phyloP scores from a whole-genome alignment of 345 rosid genomes.

The Noccaea caerulescens region DNA sequence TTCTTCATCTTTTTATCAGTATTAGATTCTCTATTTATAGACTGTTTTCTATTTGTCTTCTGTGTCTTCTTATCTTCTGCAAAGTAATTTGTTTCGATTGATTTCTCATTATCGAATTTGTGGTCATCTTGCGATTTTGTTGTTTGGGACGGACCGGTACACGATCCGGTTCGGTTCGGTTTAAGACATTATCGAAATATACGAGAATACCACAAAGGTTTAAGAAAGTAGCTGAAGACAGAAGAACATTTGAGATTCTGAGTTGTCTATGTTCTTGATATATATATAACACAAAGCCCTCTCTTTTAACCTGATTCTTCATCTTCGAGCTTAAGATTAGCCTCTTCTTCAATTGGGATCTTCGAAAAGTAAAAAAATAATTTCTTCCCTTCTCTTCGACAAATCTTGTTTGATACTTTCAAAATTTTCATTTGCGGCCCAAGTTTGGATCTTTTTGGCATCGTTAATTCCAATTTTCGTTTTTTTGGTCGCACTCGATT shows the following conservation, averaged over 20 bases:
- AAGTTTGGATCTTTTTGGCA: constrained; percentile 9
- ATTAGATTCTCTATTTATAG: not conserved
- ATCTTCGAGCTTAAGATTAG: not conserved
- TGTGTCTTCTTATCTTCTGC: not conserved
- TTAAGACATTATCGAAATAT: not conserved
- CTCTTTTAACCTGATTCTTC: constrained; percentile 19
- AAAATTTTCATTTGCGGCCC: not conserved
- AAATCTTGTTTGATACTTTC: not conserved
- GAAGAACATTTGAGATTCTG: constrained; percentile 34
- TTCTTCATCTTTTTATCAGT: not conserved
- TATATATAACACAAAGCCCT: constrained; percentile 2
- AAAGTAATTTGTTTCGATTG: not conserved
- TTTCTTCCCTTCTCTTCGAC: not conserved
- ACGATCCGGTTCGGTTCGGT: constrained; percentile 22
- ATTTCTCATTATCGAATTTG: not conserved
- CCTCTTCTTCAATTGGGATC: constrained; percentile 19
- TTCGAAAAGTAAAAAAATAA: not conserved
- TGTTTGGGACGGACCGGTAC: constrained; percentile 1
- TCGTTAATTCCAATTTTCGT: not conserved
- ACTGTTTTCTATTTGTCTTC: not conserved
- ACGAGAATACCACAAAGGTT: not conserved
- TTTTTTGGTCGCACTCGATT: not conserved
- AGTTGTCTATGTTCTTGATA: constrained; percentile 14
- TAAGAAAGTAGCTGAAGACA: not conserved
- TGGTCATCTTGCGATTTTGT: not conserved